phyloP scores from a whole-genome alignment of 2,329 filamentous ascomycete genomes.

The Tolypocladium inflatum region DNA sequence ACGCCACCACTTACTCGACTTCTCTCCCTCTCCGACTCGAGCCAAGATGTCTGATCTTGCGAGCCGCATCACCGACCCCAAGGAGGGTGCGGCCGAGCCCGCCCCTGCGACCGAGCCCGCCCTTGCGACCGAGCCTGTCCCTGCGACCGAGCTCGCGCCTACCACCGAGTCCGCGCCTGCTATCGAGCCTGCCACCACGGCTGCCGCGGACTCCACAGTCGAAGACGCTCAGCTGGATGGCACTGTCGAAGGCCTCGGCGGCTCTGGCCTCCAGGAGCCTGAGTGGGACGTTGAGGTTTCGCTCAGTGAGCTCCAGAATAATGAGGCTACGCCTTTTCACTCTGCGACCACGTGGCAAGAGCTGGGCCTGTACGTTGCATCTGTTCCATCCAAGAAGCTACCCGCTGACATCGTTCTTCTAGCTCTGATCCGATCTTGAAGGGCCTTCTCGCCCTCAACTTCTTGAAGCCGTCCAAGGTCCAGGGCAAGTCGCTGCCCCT shows the following conservation, averaged over 20 bases:
- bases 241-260: slow-evolving; percentile 25
- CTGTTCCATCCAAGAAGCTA: no score
- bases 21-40: neutral
- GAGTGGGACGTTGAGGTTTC: slow-evolving; percentile 88
- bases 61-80: slow-evolving; percentile 40
- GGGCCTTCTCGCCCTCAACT: slow-evolving; percentile 72
- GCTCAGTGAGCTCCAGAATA: slow-evolving; percentile 77
- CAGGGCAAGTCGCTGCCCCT: slow-evolving; percentile 91
- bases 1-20: neutral
- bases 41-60: slow-evolving; percentile 38
- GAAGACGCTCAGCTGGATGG: slow-evolving; percentile 27
- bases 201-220: slow-evolving; percentile 6
- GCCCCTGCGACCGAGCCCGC: neutral
- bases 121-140: neutral
- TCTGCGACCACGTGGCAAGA: slow-evolving; percentile 80
- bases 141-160: slow-evolving; percentile 3
- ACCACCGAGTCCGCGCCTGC: slow-evolving; percentile 6
- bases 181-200: slow-evolving; percentile 6
- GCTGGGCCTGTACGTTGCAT: slow-evolving; percentile 57
- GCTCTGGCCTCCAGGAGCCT: slow-evolving; percentile 55
- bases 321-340: slow-evolving; percentile 78
- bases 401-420: slow-evolving; percentile 1
- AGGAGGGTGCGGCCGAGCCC: slow-evolving; percentile 12
- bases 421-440: slow-evolving; percentile 53
- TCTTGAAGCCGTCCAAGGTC: slow-evolving; percentile 93